Evolutionary conservation across 371 early-diverging fungal species (phyloP), one percentile per base, ranked within the genome.

Genomic region (Capniomyces stellatus): DNA sequence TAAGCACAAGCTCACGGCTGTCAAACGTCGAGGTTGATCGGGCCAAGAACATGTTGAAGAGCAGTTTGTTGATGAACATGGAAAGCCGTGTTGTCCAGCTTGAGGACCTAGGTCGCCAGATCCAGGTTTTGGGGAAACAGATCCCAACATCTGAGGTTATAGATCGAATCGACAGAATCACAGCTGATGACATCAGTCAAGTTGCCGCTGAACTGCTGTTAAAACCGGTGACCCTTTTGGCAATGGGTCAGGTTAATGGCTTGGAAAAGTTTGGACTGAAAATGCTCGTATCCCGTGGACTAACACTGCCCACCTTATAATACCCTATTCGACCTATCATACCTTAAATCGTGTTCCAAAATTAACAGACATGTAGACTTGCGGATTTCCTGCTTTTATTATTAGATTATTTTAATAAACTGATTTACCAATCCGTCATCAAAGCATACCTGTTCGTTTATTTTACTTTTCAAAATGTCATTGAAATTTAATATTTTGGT

Each of bases 11-110:
- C 10, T 15, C 6, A 15, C 15, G 23, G 15, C 44, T 62, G 19
- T 23, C 58, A 0, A 46, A n/a, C 25, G 59, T 56, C 1, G 93
- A 92, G 59, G 67, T 96, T 24, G 66, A 70, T 1, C 74, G 97
- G 18, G 94, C 97, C 30, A 94, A 94, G 67, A 94, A 94, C 73
- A 92, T 92, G 67, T 76, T 96, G 43, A 89, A 89, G 69, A 80
- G 82, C 43, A 84, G 81, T 29, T 64, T 96, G 43, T 70, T 96
- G 41, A 94, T 96, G 94, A 85, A 82, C 48, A 73, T 96, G 15
- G 97, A 96, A 61, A 81, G 80, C 61, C 77, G 89, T 47, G 75
- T 86, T 75, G 87, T 94, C 0, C 85, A 91, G 67, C 72, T 94
- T 2, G 97, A 94, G 66, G 97, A 96, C 66, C 62, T 96, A 31